Evolutionary conservation across 2,329 filamentous ascomycete genomes (phyloP).

Genomic region (Sarocladiaceae sp.): DNA sequence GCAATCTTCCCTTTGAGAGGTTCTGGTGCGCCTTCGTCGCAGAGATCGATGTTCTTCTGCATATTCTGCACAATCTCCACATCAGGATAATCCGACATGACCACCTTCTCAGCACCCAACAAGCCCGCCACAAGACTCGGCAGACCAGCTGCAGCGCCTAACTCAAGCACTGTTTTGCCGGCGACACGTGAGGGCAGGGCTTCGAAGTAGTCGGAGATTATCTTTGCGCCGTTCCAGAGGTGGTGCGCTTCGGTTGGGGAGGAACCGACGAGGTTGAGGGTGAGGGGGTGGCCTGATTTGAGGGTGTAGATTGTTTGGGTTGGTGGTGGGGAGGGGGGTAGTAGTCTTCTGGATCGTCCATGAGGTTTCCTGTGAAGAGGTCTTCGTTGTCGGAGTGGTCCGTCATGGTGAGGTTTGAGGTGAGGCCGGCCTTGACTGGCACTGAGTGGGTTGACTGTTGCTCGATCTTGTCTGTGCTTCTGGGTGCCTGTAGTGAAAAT

Average conservation of each 20-base stretch:
- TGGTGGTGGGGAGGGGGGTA: conserved; percentile 74
- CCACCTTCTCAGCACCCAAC: conserved; percentile 64
- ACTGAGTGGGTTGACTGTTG: too few relatives aligned
- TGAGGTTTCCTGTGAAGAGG: conserved; percentile 50
- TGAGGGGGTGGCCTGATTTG: conserved; percentile 59
- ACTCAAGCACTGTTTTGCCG: conserved; percentile 72
- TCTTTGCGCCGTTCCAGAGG: conserved; percentile 85
- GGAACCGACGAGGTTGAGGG: conserved; percentile 77
- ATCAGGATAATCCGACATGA: conserved; percentile 89
- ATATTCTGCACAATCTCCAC: conserved; percentile 77
- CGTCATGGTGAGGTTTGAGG: conserved; percentile 17
- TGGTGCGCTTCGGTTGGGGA: conserved; percentile 87
- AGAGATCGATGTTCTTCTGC: conserved; percentile 66
- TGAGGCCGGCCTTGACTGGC: too few relatives aligned
- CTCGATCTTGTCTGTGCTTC: too few relatives aligned
- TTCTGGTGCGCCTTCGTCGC: conserved; percentile 31
- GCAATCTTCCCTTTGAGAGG: conserved; percentile 23
- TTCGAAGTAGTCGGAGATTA: conserved; percentile 76
- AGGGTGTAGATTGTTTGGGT: conserved; percentile 70
- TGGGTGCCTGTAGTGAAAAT: background rate
- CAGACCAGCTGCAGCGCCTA: conserved; percentile 83
- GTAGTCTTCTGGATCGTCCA: conserved; percentile 77
- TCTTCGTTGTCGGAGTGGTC: conserved; percentile 28
- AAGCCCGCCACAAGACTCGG: conserved; percentile 75
- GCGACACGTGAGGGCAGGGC: conserved; percentile 58